Evolutionary conservation across 208 protist genomes (phyloP), one percentile per base, ranked within the genome.

Genomic region (Herpetomonas tarakana): DNA sequence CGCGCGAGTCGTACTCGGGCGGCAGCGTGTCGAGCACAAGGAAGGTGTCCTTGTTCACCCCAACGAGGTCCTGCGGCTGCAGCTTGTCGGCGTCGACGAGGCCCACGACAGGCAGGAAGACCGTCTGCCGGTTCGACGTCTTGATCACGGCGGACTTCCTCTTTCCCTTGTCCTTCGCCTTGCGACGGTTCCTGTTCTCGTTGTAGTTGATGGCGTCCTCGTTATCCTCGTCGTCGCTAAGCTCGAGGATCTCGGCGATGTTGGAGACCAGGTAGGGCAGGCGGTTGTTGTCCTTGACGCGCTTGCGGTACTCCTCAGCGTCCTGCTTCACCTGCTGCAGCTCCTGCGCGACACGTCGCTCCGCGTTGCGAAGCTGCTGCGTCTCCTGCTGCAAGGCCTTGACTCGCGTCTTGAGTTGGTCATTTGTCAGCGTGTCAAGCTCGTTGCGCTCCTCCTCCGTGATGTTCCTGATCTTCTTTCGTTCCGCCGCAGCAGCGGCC

Each of bases 41-140:
- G 73, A 99, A 99, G 39, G 96, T 99, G 82, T 99, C 99, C 76
- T 99, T 99, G 85, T 99, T 99, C 16, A 99, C 97, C 24, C 98
- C 99, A 12, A 99, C 98, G 16, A 99, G 86, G 69, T 99, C 99
- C 35, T 98, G 96, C 28, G 99, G 99, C 41, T 80, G 87, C 19
- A 99, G 80, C 71, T 94, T 90, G 7, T 92, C 85, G 3, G 96
- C 66, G 58, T 99, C 96, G 19, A 99, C 98, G 31, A 99, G 88
- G n/a, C 99, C 99, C n/a, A 99, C 86, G 12, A 99, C 95, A 4
- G 99, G 99, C 3, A 99, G 78, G 79, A 99, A 99, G 27, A 99
- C 97, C 29, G 98, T 99, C 74, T 99, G 97, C 46, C 98, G 86
- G 31, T 97, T 99, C 6, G 98, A 97, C 16, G 99, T 99, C 91